Base-by-base conservation (phyloP, 2,329 filamentous ascomycete species). In the Clonostachys rhizophaga region DNA sequence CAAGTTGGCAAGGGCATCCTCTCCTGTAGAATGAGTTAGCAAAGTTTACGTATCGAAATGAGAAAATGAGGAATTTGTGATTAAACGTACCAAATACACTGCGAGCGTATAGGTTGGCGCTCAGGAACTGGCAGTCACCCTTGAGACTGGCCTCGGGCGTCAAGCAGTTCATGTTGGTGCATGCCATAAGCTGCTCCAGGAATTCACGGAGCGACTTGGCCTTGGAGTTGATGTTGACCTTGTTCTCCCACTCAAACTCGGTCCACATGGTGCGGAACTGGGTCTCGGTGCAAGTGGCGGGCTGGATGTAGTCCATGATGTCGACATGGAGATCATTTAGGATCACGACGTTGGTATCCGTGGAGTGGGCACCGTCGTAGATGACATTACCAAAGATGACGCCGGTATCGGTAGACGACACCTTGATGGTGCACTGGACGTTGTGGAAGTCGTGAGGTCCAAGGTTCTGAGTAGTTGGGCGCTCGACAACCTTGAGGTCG, bases 251-350 rank as follows among this genome's bases (percentile, higher is more conserved):
- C 66, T 99, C 94, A 56, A 99, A 99, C 65, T 99, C 94, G 36
- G 94, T 99, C 94, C 94, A 99, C 94, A 99, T 99, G n/a, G 90
- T 95, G 50, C 94, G 84, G 84, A 99, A 99, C 62, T 97, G 91
- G 11, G 92, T 96, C 75, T 99, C 94, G 5, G 90, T 94, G 76
- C 94, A 99, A 14, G 91, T 86, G 7, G 92, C 92, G 2, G 94
- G 94, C 65, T 97, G 92, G 60, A 99, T 99, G 72, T 99, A 99
- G 71, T 99, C 94, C 94, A 99, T 99, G 55, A 99, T 96, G 63
- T 99, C 94, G 48, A 97, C 92, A 61, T 99, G 94, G 33, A 99
- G 84, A 65, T 99, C 94, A 64, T 97, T 97, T 46, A 99, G 79
- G 56, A 99, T 99, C 47, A 99, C 94, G 9, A 99, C 94, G 55